phyloP scores from a whole-genome alignment of 805 yeast genomes.

The Metschnikowia kofuensis region DNA sequence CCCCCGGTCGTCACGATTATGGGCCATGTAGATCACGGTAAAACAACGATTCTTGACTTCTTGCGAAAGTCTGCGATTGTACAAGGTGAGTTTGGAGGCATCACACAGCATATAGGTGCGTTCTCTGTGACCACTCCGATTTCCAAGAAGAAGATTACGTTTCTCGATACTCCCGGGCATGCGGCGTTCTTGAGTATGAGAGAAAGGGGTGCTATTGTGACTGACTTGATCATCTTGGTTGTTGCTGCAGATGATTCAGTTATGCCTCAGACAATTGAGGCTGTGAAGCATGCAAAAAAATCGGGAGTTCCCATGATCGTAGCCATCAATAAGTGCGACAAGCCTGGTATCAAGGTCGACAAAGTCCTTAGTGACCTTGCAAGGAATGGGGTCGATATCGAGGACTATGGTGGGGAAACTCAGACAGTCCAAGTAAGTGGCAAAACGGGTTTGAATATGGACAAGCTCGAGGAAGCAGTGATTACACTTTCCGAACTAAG shows the following conservation, averaged over 20 bases:
- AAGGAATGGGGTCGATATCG: slow-evolving; percentile 74
- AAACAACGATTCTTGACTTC: slow-evolving; percentile 88
- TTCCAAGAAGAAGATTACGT: slow-evolving; percentile 75
- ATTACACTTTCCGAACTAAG: slow-evolving; percentile 78
- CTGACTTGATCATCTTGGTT: slow-evolving; percentile 88
- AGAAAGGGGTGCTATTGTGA: slow-evolving; percentile 91
- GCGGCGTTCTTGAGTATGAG: slow-evolving; percentile 96
- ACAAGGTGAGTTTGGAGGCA: slow-evolving; percentile 87
- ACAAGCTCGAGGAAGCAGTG: slow-evolving; percentile 83
- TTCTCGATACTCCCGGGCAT: slow-evolving; percentile 97
- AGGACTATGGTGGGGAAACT: slow-evolving; percentile 92
- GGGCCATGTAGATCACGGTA: slow-evolving; percentile 99
- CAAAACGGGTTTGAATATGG: slow-evolving; percentile 86
- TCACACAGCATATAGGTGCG: slow-evolving; percentile 97
- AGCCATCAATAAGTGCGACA: slow-evolving; percentile 91
- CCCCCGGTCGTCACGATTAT: slow-evolving; percentile 96
- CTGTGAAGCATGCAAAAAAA: slow-evolving; percentile 85
- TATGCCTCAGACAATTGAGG: slow-evolving; percentile 96
- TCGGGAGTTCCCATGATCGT: slow-evolving; percentile 83
- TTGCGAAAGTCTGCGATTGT: slow-evolving; percentile 83
- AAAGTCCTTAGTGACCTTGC: slow-evolving; percentile 77
- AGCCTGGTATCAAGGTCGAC: slow-evolving; percentile 69
- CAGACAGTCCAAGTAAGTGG: slow-evolving; percentile 89
- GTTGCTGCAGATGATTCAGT: slow-evolving; percentile 98
- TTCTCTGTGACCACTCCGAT: slow-evolving; percentile 80